Evolutionary conservation across 2,329 filamentous ascomycete species (phyloP).

Genomic region (Didymella lethalis): DNA sequence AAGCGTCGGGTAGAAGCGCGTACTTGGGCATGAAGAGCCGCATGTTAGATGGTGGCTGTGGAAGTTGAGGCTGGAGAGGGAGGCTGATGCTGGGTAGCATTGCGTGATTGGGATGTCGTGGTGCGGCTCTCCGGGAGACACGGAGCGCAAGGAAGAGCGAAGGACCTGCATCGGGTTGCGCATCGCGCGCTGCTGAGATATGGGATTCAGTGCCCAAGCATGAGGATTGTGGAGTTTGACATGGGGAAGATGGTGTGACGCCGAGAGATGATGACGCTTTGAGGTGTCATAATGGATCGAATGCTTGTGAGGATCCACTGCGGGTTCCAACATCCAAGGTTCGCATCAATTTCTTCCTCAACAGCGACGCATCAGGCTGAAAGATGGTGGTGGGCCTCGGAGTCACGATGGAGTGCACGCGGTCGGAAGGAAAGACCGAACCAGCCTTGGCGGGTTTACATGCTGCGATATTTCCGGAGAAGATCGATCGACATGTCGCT

Average conservation of each 20-base stretch:
- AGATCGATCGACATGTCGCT: constrained; percentile 2
- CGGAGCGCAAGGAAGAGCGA: background rate
- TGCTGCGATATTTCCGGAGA: background rate
- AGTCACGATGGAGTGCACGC: constrained; percentile 5
- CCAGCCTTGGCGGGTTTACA: constrained; percentile 2
- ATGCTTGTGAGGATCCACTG: constrained; percentile 11
- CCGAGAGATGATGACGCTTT: constrained; percentile 6
- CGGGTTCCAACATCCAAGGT: background rate
- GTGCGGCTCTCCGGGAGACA: constrained; percentile 18
- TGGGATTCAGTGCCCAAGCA: constrained; percentile 9
- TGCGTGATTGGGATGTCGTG: constrained; percentile 7
- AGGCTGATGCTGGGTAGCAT: constrained; percentile 10
- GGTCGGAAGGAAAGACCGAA: too few relatives aligned
- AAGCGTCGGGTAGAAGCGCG: constrained; percentile 13
- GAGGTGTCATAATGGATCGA: constrained; percentile 3
- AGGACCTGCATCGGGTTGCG: constrained; percentile 6
- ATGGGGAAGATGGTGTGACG: constrained; percentile 9
- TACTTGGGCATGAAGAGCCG: constrained; percentile 6
- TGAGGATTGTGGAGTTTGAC: constrained; percentile 3
- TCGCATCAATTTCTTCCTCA: background rate
- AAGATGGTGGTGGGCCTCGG: background rate
- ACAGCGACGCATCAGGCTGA: background rate
- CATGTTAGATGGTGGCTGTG: background rate
- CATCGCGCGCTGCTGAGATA: constrained; percentile 5
- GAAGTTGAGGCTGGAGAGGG: constrained; percentile 9